Evolutionary conservation across 345 rosid genomes (phyloP).

Genomic region (Heritiera littoralis): DNA sequence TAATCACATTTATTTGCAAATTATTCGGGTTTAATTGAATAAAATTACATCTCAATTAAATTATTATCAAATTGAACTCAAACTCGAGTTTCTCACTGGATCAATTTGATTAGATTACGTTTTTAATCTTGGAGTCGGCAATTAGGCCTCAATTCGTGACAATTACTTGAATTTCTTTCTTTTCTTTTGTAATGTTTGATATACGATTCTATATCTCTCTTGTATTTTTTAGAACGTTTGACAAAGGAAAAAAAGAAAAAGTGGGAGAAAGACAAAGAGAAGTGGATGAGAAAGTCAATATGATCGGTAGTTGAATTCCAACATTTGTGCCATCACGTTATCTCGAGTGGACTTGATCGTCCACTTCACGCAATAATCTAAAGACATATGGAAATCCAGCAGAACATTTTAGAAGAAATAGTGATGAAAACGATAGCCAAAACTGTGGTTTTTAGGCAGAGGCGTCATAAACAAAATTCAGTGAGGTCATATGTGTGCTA

Average conservation of each 20-base stretch:
- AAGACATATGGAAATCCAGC: background rate
- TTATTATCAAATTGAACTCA: too few relatives aligned
- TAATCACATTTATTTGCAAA: too few relatives aligned
- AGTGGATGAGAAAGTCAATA: conserved; percentile 21
- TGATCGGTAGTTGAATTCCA: conserved; percentile 22
- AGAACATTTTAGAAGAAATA: background rate
- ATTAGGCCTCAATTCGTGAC: too few relatives aligned
- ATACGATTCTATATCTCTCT: background rate
- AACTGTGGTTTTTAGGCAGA: too few relatives aligned
- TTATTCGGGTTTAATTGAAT: too few relatives aligned
- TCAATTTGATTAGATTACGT: too few relatives aligned
- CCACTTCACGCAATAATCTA: conserved; percentile 18
- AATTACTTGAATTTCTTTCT: too few relatives aligned
- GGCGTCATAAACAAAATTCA: too few relatives aligned
- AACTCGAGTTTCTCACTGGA: too few relatives aligned
- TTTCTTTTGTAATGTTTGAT: background rate
- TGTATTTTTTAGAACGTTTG: background rate
- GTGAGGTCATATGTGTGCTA: too few relatives aligned
- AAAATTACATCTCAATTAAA: too few relatives aligned
- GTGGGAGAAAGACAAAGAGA: background rate
- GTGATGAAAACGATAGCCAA: background rate
- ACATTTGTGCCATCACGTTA: conserved; percentile 8
- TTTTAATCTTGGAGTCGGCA: too few relatives aligned
- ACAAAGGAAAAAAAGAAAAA: background rate
- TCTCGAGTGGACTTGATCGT: background rate